These are phyloP conservation scores for Candida sanyaensis DNA, from an alignment of 1,139 yeast species.

Conservation along the genomic window DNA sequence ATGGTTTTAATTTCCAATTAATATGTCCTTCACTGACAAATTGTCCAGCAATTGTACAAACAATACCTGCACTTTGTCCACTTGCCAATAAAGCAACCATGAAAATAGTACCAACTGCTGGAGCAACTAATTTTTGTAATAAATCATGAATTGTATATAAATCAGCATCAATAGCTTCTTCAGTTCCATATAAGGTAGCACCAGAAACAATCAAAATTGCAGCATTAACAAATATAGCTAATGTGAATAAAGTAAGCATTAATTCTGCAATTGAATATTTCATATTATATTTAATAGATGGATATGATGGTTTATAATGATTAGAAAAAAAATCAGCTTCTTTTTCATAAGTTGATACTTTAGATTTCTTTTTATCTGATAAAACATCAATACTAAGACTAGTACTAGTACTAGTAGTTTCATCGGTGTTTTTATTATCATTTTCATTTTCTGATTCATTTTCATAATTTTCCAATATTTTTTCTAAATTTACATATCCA, in stretches of 20 bases:
- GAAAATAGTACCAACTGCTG: constrained; percentile 75
- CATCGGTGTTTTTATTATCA: constrained; percentile 4
- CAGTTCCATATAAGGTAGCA: constrained; percentile 64
- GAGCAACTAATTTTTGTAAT: constrained; percentile 57
- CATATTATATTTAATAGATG: constrained; percentile 65
- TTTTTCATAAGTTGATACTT: constrained; percentile 15
- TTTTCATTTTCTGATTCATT: background rate
- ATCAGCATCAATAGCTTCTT: constrained; percentile 72
- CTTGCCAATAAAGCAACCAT: constrained; percentile 74
- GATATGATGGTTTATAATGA: constrained; percentile 62
- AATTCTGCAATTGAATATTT: constrained; percentile 69
- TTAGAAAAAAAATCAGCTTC: constrained; percentile 39
- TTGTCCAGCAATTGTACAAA: constrained; percentile 87
- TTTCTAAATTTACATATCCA: constrained; percentile 40
- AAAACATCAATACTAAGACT: no score
- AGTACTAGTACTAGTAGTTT: background rate
- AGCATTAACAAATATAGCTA: constrained; percentile 78
- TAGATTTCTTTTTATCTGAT: constrained; percentile 6
- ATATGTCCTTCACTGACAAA: constrained; percentile 83
- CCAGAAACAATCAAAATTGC: constrained; percentile 80
- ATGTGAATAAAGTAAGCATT: constrained; percentile 63
- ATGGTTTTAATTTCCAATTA: constrained; percentile 72
- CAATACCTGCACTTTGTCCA: constrained; percentile 84
- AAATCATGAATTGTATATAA: constrained; percentile 68
- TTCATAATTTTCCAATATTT: constrained; percentile 10